A percentile compares a stretch with the other conserved stretches of the same genome.
Conservation (phyloP, 345 rosid genomes). For the Viola odorata region DNA sequence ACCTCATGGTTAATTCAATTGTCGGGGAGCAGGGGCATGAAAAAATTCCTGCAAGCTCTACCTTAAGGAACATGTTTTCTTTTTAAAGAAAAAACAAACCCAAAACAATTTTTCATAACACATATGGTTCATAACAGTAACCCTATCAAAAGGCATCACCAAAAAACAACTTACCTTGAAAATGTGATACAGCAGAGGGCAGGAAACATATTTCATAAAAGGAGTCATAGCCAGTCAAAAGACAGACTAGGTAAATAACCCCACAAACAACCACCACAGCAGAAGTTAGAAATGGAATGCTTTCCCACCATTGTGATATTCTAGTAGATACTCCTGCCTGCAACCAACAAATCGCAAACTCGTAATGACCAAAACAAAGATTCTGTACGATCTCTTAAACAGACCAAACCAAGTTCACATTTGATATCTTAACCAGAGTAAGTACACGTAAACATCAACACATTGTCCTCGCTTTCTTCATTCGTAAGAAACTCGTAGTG, state of each 20-base stretch:
- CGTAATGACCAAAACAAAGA: not conserved
- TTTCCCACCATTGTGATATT: constrained; percentile 81
- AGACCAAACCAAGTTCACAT: too few species aligned
- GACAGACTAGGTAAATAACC: constrained; percentile 61
- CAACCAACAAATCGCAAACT: not conserved
- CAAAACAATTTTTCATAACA: too few species aligned
- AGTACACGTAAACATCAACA: too few species aligned
- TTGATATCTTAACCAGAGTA: too few species aligned
- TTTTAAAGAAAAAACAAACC: too few species aligned
- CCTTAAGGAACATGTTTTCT: too few species aligned
- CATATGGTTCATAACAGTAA: not conserved
- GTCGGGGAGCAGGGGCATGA: too few species aligned
- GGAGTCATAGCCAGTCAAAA: constrained; percentile 81
- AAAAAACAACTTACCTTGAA: constrained; percentile 55
- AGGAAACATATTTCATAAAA: constrained; percentile 78
- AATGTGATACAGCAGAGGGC: constrained; percentile 62
- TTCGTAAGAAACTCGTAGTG: too few species aligned
- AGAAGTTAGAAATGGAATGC: constrained; percentile 81
- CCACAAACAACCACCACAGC: constrained; percentile 67
- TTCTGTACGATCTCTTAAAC: not conserved
- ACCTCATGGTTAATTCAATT: too few species aligned
- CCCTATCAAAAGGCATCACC: not conserved
- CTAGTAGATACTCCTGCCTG: constrained; percentile 86
- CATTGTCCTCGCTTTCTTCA: too few species aligned
- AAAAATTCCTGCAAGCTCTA: too few species aligned